Conservation (phyloP, 73 alveolate species). For the Diophrys sp. region DNA sequence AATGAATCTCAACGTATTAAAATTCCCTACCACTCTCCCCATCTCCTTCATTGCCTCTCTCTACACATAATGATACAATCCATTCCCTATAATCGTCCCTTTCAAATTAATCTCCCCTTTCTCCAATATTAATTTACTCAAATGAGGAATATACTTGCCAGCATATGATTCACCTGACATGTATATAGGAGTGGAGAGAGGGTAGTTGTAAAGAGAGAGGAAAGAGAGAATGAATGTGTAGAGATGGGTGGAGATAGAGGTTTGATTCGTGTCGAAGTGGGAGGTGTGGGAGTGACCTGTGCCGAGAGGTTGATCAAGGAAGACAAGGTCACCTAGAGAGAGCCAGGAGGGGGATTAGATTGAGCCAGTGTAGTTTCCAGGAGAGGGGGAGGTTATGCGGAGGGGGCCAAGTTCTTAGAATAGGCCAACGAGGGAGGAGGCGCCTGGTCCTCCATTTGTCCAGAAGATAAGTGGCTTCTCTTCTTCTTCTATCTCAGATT, state of each 20-base stretch:
- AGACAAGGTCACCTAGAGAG: constrained; percentile 3
- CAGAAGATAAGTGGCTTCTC: constrained; percentile 51
- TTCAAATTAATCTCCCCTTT: constrained; percentile 24
- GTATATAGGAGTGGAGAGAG: not conserved
- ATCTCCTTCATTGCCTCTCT: not conserved
- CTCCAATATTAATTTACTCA: not conserved
- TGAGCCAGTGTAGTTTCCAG: not conserved
- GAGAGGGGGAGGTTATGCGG: constrained; percentile 16
- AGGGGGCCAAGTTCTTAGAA: constrained; percentile 92
- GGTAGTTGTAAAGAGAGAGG: not conserved
- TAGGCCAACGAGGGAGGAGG: constrained; percentile 80
- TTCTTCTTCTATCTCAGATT: not conserved
- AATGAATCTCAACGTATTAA: no score
- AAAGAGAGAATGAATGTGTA: no score
- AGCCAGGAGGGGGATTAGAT: not conserved
- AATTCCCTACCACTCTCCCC: not conserved
- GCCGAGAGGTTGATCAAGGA: constrained; percentile 21
- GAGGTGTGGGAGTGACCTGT: not conserved
- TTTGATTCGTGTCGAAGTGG: not conserved
- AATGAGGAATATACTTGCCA: constrained; percentile 18
- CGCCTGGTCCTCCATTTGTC: constrained; percentile 97
- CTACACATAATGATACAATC: constrained; percentile 26
- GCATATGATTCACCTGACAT: constrained; percentile 17
- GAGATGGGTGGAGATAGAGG: no score
- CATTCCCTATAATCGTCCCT: constrained; percentile 69